phyloP scores from a whole-genome alignment of 2,329 filamentous ascomycete species.

The Chaetomium strumarium region DNA sequence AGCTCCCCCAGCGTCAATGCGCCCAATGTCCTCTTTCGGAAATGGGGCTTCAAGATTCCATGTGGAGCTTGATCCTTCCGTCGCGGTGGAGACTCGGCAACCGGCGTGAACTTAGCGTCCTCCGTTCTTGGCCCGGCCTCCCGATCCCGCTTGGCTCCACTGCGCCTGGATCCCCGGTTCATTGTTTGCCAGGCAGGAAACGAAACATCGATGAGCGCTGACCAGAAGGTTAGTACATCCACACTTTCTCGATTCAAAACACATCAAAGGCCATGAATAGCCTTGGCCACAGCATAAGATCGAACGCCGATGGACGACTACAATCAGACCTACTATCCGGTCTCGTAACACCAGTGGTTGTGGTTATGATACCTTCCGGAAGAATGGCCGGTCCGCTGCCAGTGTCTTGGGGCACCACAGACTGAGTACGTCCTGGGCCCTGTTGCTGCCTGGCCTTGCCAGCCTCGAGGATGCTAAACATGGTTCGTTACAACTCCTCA shows the following conservation, averaged over 20 bases:
- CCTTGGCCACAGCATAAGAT: no score
- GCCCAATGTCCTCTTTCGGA: conserved; percentile 8
- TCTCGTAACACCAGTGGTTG: background rate
- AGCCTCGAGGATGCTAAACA: conserved; percentile 1
- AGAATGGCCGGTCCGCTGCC: background rate
- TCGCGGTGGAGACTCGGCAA: conserved; percentile 8
- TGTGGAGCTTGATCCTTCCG: conserved; percentile 21
- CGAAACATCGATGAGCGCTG: no score
- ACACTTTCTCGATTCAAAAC: background rate
- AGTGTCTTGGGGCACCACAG: conserved; percentile 9
- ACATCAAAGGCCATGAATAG: no score
- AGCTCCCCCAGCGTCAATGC: background rate
- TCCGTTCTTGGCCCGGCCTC: conserved; percentile 3
- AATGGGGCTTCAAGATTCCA: background rate
- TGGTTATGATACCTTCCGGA: background rate
- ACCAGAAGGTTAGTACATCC: background rate
- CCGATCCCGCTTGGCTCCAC: background rate
- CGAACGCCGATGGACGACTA: no score
- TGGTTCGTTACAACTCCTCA: no score
- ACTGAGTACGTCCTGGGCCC: no score
- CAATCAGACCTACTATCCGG: no score
- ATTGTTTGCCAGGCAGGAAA: no score
- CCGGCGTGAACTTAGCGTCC: conserved; percentile 1
- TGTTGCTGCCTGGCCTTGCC: background rate
- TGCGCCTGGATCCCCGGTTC: background rate